Conservation (phyloP, 2,329 filamentous ascomycete species). For the Grosmannia clavigera region DNA sequence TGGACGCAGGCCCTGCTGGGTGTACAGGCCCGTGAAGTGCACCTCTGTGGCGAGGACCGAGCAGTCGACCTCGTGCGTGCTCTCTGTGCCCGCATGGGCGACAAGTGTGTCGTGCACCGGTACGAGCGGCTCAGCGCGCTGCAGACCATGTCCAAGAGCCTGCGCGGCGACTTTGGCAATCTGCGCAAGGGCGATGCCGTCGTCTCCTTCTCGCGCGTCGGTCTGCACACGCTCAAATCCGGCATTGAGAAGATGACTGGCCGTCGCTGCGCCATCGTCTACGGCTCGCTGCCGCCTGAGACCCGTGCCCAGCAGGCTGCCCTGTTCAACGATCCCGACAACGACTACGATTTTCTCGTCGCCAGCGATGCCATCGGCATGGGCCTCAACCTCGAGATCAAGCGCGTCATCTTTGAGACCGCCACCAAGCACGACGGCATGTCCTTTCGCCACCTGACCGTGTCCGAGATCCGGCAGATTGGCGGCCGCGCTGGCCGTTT, state of each 20-base stretch:
- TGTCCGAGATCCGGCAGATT: constrained; percentile 87
- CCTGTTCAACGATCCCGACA: constrained; percentile 89
- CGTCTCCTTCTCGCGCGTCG: constrained; percentile 72
- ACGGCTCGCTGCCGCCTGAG: constrained; percentile 83
- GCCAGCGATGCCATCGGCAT: constrained; percentile 77
- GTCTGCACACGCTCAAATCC: constrained; percentile 67
- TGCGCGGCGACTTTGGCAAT: constrained; percentile 50
- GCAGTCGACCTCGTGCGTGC: constrained; percentile 67
- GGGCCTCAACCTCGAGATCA: constrained; percentile 88
- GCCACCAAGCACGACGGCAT: constrained; percentile 58
- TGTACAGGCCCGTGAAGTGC: constrained; percentile 74
- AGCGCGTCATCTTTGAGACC: constrained; percentile 77
- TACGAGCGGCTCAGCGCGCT: constrained; percentile 79
- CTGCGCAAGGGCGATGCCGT: constrained; percentile 84
- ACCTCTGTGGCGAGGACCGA: constrained; percentile 84
- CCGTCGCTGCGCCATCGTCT: constrained; percentile 79
- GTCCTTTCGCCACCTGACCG: constrained; percentile 43
- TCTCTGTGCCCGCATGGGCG: constrained; percentile 67
- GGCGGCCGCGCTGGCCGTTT: constrained; percentile 84
- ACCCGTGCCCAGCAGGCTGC: constrained; percentile 83
- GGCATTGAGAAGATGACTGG: constrained; percentile 67
- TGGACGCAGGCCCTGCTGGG: constrained; percentile 90
- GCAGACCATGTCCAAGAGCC: constrained; percentile 47
- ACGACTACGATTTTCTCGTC: constrained; percentile 88
- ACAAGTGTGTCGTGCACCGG: constrained; percentile 66